These are phyloP conservation scores for Candida methanosorbosa DNA, from an alignment of 805 yeast genomes.

Conservation along the genomic window DNA sequence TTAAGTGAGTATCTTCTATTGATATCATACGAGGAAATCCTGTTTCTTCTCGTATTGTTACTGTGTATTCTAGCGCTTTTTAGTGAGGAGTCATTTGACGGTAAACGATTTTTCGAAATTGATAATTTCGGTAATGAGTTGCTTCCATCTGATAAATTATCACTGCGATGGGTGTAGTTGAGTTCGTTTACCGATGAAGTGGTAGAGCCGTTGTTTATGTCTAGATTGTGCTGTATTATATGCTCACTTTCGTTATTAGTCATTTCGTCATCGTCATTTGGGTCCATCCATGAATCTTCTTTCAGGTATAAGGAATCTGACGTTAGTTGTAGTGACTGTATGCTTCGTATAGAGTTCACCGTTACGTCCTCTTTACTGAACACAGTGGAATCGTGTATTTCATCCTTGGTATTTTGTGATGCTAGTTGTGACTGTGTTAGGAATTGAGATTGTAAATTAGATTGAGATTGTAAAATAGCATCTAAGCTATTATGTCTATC, in stretches of 20 bases:
- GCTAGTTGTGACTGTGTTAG: neutral
- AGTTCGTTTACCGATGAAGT: too few relatives aligned
- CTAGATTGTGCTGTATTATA: too few relatives aligned
- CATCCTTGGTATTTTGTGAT: neutral
- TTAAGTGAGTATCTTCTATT: constrained; percentile 13
- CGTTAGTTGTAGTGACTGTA: constrained; percentile 3
- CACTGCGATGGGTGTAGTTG: neutral
- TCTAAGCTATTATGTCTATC: too few relatives aligned
- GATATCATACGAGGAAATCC: constrained; percentile 2
- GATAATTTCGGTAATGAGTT: neutral
- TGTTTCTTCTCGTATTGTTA: neutral
- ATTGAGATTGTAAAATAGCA: too few relatives aligned
- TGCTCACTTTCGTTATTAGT: neutral
- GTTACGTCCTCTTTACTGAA: too few relatives aligned
- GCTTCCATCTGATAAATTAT: neutral
- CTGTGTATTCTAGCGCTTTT: neutral
- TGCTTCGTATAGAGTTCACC: too few relatives aligned
- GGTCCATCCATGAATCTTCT: constrained; percentile 49
- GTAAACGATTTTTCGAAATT: neutral
- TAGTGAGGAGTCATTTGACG: neutral
- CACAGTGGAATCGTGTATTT: too few relatives aligned
- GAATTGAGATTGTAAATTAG: too few relatives aligned
- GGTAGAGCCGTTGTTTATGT: neutral
- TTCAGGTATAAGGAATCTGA: constrained; percentile 27
- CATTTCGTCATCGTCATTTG: constrained; percentile 16